phyloP scores from a whole-genome alignment of 2,329 filamentous ascomycete genomes.

The Pyricularia pennisetigena region DNA sequence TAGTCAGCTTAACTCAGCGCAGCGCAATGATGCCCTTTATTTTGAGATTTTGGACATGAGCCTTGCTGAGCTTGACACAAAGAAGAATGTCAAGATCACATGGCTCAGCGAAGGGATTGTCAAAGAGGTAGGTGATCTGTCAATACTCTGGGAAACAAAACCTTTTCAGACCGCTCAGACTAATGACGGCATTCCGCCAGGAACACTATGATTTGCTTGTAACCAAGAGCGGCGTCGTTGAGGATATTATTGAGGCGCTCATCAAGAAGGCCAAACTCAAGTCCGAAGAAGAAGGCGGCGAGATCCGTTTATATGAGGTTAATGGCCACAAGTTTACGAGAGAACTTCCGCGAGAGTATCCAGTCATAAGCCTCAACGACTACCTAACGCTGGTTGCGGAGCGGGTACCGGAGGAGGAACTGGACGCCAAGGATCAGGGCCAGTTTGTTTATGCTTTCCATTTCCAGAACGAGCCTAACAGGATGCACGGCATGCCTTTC shows the following conservation, averaged over 20 bases:
- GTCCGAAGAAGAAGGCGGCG: slow-evolving; percentile 58
- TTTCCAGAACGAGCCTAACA: slow-evolving; percentile 80
- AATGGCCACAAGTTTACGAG: slow-evolving; percentile 79
- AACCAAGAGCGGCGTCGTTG: slow-evolving; percentile 71
- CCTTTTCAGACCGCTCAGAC: background rate
- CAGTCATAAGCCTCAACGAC: slow-evolving; percentile 76
- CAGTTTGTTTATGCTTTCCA: slow-evolving; percentile 75
- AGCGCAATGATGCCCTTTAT: slow-evolving; percentile 69
- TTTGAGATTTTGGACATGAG: slow-evolving; percentile 95
- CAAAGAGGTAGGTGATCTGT: slow-evolving; percentile 59
- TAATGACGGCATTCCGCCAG: slow-evolving; percentile 25
- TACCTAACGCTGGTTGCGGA: slow-evolving; percentile 78
- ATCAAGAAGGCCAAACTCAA: slow-evolving; percentile 73
- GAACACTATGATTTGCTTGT: slow-evolving; percentile 77
- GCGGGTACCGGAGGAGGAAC: slow-evolving; percentile 64
- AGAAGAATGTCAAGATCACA: slow-evolving; percentile 74
- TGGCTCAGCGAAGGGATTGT: slow-evolving; percentile 84
- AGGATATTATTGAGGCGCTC: slow-evolving; percentile 67
- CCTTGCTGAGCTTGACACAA: slow-evolving; percentile 83
- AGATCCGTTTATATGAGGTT: slow-evolving; percentile 73
- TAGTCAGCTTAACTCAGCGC: slow-evolving; percentile 58
- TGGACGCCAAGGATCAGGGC: slow-evolving; percentile 39
- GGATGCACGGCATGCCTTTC: slow-evolving; percentile 84
- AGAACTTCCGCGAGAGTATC: slow-evolving; percentile 58
- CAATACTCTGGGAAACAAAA: background rate